Conservation (phyloP, 1,284 basidiomycete species). For the Hymenochaete sp. region DNA sequence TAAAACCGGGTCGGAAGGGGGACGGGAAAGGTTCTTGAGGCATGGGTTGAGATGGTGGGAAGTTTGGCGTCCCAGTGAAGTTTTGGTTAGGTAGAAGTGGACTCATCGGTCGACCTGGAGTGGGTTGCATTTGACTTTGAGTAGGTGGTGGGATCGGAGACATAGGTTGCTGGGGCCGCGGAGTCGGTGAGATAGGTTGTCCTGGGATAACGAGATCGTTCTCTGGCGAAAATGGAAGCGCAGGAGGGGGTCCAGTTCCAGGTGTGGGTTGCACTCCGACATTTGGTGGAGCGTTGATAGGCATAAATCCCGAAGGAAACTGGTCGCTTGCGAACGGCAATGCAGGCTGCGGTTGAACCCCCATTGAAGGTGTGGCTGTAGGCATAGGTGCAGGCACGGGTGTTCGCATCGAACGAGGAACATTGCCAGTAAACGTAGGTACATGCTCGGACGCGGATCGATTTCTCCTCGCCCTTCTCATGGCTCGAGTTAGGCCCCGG, state of each 20-base stretch:
- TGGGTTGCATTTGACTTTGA: no score
- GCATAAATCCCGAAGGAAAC: no score
- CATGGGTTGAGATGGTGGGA: neutral
- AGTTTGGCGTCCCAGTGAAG: neutral
- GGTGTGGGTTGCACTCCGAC: no score
- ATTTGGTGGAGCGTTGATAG: no score
- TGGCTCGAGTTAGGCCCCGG: neutral
- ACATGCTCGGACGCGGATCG: neutral
- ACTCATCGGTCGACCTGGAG: no score
- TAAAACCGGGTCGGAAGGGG: neutral
- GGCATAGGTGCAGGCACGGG: constrained; percentile 6
- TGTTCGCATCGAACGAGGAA: neutral
- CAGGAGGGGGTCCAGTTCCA: no score
- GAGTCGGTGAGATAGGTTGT: no score
- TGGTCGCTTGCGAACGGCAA: no score
- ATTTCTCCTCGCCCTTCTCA: neutral
- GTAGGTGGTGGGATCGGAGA: no score
- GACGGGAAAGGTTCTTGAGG: neutral
- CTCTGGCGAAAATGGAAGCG: constrained; percentile 4
- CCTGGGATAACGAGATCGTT: no score
- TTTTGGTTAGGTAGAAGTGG: no score
- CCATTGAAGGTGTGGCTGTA: neutral
- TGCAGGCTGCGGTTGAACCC: constrained; percentile 5
- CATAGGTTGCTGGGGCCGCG: no score
- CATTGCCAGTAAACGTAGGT: neutral